Percentiles rank a stretch among this genome's conserved stretches.
Evolutionary conservation across 2,329 filamentous ascomycete genomes (phyloP).

Genomic region (Xenoacremonium recifei): DNA sequence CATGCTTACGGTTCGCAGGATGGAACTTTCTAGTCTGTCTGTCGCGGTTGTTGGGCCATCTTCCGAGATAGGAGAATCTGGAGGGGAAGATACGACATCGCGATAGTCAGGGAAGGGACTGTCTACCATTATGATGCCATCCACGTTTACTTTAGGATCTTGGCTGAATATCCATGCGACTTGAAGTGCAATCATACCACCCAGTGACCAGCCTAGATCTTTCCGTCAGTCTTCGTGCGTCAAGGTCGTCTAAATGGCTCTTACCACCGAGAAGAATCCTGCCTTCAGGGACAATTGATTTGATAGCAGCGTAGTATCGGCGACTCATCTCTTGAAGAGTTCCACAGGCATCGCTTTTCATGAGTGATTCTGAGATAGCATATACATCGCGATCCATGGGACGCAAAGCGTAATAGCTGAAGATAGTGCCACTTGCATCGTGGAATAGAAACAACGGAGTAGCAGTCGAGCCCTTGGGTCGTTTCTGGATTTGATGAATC

Average conservation of each 20-base stretch:
- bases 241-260: background rate
- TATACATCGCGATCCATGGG: background rate
- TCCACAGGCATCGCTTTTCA: background rate
- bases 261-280: background rate
- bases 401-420: background rate
- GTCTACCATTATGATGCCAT: background rate
- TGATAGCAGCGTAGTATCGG: background rate
- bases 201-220: background rate
- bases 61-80: background rate
- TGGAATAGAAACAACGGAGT: background rate
- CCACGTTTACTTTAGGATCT: background rate
- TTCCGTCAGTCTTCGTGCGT: background rate
- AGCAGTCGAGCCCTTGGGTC: background rate
- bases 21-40: background rate
- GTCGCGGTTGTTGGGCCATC: background rate
- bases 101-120: slow-evolving; percentile 1
- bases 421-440: background rate
- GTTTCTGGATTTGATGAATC: background rate
- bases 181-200: slow-evolving; percentile 1
- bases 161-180: background rate
- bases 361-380: background rate
- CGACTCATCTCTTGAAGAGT: slow-evolving; percentile 1
- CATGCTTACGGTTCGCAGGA: background rate
- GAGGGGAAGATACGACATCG: background rate
- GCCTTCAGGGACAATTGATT: background rate